Percentiles rank a stretch among this genome's conserved stretches.
Evolutionary conservation across 768 basidiomycete genomes (phyloP).

Genomic region (Calocybe indica): DNA sequence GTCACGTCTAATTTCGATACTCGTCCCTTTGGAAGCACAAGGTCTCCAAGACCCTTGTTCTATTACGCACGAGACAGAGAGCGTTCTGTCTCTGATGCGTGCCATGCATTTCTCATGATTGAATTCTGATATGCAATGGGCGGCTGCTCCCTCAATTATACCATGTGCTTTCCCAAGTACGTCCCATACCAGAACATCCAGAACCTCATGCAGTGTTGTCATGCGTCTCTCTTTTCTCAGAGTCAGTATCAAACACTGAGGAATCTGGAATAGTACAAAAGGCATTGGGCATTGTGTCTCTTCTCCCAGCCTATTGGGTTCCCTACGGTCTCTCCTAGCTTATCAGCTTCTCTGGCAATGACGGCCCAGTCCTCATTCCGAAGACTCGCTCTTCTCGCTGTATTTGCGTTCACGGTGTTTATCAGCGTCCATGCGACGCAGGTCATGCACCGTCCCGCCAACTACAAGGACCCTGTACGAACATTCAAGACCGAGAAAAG

Average conservation of each 20-base stretch:
- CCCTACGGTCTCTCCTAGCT: neutral
- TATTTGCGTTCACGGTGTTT: constrained; percentile 14
- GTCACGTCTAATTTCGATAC: too few relatives aligned
- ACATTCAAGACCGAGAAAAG: constrained; percentile 24
- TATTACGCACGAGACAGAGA: too few relatives aligned
- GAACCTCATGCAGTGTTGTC: constrained; percentile 7
- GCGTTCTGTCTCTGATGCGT: too few relatives aligned
- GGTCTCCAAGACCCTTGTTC: too few relatives aligned
- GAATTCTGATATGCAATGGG: too few relatives aligned
- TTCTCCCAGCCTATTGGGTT: neutral
- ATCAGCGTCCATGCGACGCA: constrained; percentile 35
- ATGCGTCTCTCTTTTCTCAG: constrained; percentile 1
- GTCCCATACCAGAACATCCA: constrained; percentile 4
- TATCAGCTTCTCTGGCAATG: constrained; percentile 4
- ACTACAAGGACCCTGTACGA: constrained; percentile 35
- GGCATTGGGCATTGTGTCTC: neutral
- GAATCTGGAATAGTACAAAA: constrained; percentile 10
- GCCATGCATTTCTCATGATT: too few relatives aligned
- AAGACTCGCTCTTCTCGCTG: constrained; percentile 18
- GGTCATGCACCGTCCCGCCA: constrained; percentile 46
- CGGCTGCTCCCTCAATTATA: neutral
- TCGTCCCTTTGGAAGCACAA: too few relatives aligned
- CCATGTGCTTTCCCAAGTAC: constrained; percentile 11
- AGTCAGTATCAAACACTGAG: neutral
- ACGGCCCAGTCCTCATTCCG: constrained; percentile 13